These are phyloP conservation scores for Fraxinus sp. DNA, from an alignment of 305 asterid species.

Conservation along the genomic window DNA sequence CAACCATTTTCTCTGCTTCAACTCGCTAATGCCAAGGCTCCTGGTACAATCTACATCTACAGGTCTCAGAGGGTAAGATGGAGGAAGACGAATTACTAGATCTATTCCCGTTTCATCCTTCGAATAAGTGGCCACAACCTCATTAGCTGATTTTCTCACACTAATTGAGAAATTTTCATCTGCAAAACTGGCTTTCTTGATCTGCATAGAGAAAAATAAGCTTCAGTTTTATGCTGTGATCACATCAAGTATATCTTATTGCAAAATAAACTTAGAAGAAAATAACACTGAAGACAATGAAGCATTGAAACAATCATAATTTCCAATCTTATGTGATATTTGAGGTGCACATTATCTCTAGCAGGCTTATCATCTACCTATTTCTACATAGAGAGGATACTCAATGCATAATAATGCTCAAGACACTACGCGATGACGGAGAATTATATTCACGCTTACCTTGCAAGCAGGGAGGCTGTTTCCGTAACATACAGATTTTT, in stretches of 20 bases:
- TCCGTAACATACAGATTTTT: not conserved
- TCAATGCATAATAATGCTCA: not conserved
- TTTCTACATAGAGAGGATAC: not conserved
- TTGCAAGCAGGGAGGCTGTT: not conserved
- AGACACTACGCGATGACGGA: not conserved
- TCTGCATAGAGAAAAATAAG: constrained; percentile 53
- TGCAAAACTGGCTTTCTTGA: constrained; percentile 72
- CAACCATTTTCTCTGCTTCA: constrained; percentile 91
- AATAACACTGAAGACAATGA: not conserved
- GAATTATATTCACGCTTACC: not conserved
- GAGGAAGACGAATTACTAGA: constrained; percentile 93
- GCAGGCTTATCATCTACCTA: not conserved
- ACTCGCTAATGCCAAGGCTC: constrained; percentile 93
- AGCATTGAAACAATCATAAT: not conserved
- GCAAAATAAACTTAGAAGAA: not conserved
- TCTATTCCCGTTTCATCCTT: constrained; percentile 98
- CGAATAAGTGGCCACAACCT: constrained; percentile 92
- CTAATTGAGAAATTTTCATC: constrained; percentile 84
- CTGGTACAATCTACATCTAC: constrained; percentile 89
- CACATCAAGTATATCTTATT: constrained; percentile 13
- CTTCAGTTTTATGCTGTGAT: constrained; percentile 19
- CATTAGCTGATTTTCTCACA: constrained; percentile 95
- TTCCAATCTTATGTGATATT: not conserved
- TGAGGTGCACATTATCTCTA: not conserved
- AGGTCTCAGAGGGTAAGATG: constrained; percentile 83